A percentile compares a stretch with the other conserved stretches of the same genome.
Conservation (phyloP, 208 protist genomes). For the Wallacemonas rigidus region DNA sequence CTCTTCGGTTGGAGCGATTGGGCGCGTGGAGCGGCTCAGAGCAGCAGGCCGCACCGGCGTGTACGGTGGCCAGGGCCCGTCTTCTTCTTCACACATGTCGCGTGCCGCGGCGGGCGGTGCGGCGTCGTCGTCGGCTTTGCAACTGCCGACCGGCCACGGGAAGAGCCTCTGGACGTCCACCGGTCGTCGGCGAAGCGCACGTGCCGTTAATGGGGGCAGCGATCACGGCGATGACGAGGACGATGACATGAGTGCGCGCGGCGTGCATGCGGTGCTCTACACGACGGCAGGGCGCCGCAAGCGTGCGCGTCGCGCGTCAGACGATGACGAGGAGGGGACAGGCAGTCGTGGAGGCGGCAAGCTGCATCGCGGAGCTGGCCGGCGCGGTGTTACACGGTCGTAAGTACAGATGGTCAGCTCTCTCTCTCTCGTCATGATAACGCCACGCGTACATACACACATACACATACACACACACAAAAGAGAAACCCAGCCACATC, state of each 20-base stretch:
- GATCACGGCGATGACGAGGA: neutral
- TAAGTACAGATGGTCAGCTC: no score
- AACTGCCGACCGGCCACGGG: neutral
- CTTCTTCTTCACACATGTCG: neutral
- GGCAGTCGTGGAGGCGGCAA: constrained; percentile 3
- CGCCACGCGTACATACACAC: no score
- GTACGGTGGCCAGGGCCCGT: neutral
- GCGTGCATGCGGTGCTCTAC: constrained; percentile 14
- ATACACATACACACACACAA: no score
- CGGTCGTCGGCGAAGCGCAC: neutral
- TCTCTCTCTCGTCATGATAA: no score
- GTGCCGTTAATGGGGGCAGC: neutral
- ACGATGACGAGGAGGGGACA: constrained; percentile 14
- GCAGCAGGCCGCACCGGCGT: constrained; percentile 21
- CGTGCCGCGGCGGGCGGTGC: neutral
- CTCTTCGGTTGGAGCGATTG: constrained; percentile 71
- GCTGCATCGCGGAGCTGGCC: neutral
- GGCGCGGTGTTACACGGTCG: neutral
- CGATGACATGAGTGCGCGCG: constrained; percentile 14
- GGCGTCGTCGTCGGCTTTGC: neutral
- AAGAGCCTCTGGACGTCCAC: constrained; percentile 4
- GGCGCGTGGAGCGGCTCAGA: constrained; percentile 64
- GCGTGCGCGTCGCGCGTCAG: neutral
- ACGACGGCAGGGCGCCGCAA: constrained; percentile 11
- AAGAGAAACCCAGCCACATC: no score